Conservation (phyloP, 495 filamentous ascomycete species). For the Penicillium pancosmium region DNA sequence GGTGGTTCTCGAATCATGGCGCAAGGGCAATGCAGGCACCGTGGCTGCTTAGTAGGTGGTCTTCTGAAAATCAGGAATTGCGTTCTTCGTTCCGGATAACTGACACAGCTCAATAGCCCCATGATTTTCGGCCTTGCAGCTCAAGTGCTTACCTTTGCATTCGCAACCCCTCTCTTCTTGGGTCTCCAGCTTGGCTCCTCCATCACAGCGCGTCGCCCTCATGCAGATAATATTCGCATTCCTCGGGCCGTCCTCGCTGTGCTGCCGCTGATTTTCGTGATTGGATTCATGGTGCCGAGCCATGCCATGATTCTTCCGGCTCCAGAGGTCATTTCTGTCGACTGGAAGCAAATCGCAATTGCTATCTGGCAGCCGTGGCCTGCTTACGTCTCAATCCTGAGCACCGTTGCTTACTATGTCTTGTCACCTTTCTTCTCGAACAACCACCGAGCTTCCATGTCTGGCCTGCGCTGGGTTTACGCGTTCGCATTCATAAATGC, state of each 20-base stretch:
- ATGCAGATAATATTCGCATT: slow-evolving; percentile 50
- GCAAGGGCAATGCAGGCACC: slow-evolving; percentile 56
- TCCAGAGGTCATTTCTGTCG: slow-evolving; percentile 43
- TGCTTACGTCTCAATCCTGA: slow-evolving; percentile 44
- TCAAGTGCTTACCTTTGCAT: slow-evolving; percentile 57
- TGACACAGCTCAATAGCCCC: slow-evolving; percentile 34
- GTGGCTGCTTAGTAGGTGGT: slow-evolving; percentile 53
- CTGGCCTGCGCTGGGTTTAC: slow-evolving; percentile 55
- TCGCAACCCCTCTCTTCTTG: slow-evolving; percentile 55
- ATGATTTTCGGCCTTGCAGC: slow-evolving; percentile 53
- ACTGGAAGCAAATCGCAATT: slow-evolving; percentile 59
- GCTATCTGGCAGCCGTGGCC: slow-evolving; percentile 66
- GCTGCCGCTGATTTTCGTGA: slow-evolving; percentile 48
- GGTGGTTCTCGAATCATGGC: slow-evolving; percentile 57
- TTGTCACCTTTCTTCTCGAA: slow-evolving; percentile 41
- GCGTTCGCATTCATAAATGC: slow-evolving; percentile 53
- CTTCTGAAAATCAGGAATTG: neutral
- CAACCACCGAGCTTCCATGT: slow-evolving; percentile 39
- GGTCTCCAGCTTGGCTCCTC: slow-evolving; percentile 57
- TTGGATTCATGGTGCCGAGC: slow-evolving; percentile 56
- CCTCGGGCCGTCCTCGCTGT: slow-evolving; percentile 48
- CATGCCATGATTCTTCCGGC: slow-evolving; percentile 55
- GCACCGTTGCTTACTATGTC: slow-evolving; percentile 32
- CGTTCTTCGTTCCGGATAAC: neutral
- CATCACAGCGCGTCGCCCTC: slow-evolving; percentile 47